Percentiles rank a stretch among this genome's conserved stretches.
phyloP scores from a whole-genome alignment of 352 stramenopile species.

The Globisporangium echinulatum region DNA sequence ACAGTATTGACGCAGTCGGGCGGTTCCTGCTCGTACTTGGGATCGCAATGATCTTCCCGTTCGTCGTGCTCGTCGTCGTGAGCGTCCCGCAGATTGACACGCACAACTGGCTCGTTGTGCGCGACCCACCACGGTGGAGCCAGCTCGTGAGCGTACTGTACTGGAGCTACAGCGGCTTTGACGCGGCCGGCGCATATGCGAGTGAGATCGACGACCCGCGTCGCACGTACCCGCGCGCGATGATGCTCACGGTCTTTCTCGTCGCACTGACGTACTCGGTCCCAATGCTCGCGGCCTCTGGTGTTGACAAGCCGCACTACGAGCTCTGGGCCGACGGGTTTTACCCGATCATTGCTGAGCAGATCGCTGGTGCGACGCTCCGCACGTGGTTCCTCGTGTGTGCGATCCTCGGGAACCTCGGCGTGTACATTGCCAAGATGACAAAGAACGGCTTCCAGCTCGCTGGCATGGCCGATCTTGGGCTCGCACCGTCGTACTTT shows the following conservation, averaged over 20 bases:
- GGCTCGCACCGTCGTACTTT: constrained; percentile 58
- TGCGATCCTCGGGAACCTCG: constrained; percentile 68
- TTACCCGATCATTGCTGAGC: constrained; percentile 63
- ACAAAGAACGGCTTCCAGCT: constrained; percentile 77
- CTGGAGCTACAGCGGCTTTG: constrained; percentile 82
- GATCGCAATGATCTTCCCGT: constrained; percentile 60
- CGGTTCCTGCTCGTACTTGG: constrained; percentile 53
- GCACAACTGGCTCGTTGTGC: constrained; percentile 60
- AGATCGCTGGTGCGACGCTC: constrained; percentile 55
- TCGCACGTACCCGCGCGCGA: constrained; percentile 63
- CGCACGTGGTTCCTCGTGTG: constrained; percentile 75
- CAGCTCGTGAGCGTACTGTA: constrained; percentile 64
- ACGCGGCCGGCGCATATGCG: constrained; percentile 59
- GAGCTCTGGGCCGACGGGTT: constrained; percentile 68
- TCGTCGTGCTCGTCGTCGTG: constrained; percentile 42
- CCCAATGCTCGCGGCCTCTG: constrained; percentile 60
- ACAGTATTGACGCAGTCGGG: constrained; percentile 64
- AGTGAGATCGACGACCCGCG: constrained; percentile 65
- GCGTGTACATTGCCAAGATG: constrained; percentile 78
- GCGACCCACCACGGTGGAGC: constrained; percentile 45
- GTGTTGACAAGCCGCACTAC: constrained; percentile 65
- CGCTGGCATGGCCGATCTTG: constrained; percentile 72
- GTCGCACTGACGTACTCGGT: constrained; percentile 72
- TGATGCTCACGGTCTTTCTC: constrained; percentile 69
- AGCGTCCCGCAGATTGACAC: constrained; percentile 53